Evolutionary conservation across 768 basidiomycete species (phyloP), one percentile per base, ranked within the genome.

Genomic region (Kwoniella newhampshirensis): DNA sequence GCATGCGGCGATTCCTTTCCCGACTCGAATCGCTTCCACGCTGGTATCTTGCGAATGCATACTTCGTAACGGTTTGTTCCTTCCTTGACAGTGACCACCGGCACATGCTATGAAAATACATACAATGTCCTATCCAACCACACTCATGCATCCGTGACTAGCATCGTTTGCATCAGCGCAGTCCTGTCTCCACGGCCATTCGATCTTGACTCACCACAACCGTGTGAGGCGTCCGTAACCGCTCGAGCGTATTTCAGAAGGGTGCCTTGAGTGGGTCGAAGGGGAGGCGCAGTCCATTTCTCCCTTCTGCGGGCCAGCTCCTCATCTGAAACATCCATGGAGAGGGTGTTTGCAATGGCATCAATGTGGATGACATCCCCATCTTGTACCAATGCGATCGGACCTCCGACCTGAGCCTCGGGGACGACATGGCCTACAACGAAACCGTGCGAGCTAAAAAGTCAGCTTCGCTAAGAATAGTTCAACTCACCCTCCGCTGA

Each of bases 371-470:
- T 75, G 32, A 71, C 55, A 50, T 96, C 91, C 18, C 91, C 91
- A 75, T 93, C 90, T 61, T 83, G 80, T 15, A 94, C 89, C 41
- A 94, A 84, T 20, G 89, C 91, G 70, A 97, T 92, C 7, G 90
- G 89, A 1, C 93, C 93, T 49, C 91, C 92, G 30, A 88, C 87
- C 71, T 93, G 90, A 5, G 92, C 92, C 75, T 97, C 93, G 30
- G 94, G 94, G 6, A 67, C 63, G 65, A 98, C 91, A 73, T 99
- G 96, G 12, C 94, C 94, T 52, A 97, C 89, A 68, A 88, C 88
- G 81, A 98, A 98, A 17, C 92, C 92, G 79, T 94, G 92, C 42
- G 92, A 94, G 64, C 91, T 93, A 62, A 13, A 15, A 30, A 15
- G 7, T 57, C 42, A 54, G 51, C 51, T 56, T 59, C 30, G 30